Evolutionary conservation across 1,284 basidiomycete species (phyloP).

Genomic region (Tylopilus sp.): DNA sequence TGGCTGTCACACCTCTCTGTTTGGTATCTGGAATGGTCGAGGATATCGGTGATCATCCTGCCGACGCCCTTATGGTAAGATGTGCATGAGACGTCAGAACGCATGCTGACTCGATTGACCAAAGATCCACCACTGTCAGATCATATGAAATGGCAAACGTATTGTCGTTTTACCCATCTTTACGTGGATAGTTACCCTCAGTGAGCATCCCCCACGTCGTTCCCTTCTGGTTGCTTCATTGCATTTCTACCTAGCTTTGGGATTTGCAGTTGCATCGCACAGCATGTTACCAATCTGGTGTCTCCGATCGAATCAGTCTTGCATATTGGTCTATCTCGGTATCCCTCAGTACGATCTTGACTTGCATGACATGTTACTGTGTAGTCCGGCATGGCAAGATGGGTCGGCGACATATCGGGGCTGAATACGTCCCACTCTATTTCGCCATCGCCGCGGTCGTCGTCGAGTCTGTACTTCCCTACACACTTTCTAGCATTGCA

Average conservation of each 20-base stretch:
- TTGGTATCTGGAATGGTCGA: background rate
- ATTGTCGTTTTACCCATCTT: background rate
- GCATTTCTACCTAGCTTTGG: background rate
- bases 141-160: background rate
- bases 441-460: background rate
- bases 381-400: background rate
- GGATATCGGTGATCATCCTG: background rate
- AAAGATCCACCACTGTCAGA: background rate
- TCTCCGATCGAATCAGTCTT: background rate
- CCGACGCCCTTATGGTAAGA: background rate
- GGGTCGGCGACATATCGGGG: background rate
- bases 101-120: background rate
- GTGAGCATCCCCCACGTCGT: background rate
- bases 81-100: background rate
- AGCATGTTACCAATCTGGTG: background rate
- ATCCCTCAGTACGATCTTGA: background rate
- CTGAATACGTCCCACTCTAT: background rate
- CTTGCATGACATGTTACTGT: background rate
- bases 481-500: background rate
- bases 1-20: background rate
- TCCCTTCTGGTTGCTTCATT: background rate
- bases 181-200: background rate
- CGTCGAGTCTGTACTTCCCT: background rate
- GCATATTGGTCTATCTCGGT: background rate
- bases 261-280: background rate